Evolutionary conservation across 2,329 filamentous ascomycete species (phyloP), one percentile per base, ranked within the genome.

Genomic region (Ambrosiella xylebori): DNA sequence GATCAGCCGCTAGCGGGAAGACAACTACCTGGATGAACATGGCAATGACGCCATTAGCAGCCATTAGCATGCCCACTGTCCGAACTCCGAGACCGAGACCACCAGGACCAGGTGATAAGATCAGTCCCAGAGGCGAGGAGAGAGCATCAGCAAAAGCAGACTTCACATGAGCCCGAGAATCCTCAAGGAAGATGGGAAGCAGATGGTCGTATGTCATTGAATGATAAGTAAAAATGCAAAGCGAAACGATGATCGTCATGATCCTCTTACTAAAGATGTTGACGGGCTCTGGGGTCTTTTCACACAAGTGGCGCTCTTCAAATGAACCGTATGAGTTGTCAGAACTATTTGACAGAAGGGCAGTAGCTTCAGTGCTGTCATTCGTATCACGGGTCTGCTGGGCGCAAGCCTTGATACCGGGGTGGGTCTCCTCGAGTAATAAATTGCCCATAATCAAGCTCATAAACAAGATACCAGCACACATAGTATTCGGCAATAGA

Each of bases 161-260:
- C 47, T 72, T 68, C 51, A 72, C 66, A 35, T 70, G 67, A 61
- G 70, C 71, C 37, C 79, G 77, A 45, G 82, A 76, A 64, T 95
- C 89, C 68, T 96, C 89, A 56, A 95, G 81, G 71, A 95, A 96
- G 61, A 96, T 95, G 7, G 90, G 90, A 57, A 95, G 76, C 0
- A 96, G 77, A 67, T 95, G 87, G 66, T 96, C 91, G 70, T 88
- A 96, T 0, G 86, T 89, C 89, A 96, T 96, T 41, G 85, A 88
- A 70, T 96, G 90, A 68, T 95, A 95, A 3, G 88, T 93, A 71
- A 95, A 95, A 62, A 96, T 87, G 50, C 85, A 87, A 53, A 96
- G 73, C 1, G 90, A 85, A n/a, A 88, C 66, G 44, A 93, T 81
- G 57, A 95, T 79, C 12, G 61, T 27, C 36, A 60, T 57, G 36